Evolutionary conservation across 2,329 filamentous ascomycete species (phyloP).

Genomic region (Aspergillus sp.): DNA sequence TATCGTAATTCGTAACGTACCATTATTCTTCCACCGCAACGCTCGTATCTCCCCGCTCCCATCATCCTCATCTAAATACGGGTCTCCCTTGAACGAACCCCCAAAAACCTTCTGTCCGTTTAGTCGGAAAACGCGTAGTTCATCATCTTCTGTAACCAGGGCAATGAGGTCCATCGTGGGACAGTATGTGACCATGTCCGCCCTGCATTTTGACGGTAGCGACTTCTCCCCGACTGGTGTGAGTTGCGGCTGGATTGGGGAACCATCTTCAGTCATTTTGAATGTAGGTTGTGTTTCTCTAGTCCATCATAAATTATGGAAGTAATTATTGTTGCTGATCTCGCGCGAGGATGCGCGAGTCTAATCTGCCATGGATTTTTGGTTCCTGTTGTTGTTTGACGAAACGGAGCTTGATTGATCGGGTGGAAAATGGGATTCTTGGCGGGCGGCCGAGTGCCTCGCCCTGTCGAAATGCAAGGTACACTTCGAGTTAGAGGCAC

Average conservation of each 20-base stretch:
- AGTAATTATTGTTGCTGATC: background rate
- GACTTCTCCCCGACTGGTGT: slow-evolving; percentile 41
- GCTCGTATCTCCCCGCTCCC: slow-evolving; percentile 39
- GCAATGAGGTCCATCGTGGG: slow-evolving; percentile 82
- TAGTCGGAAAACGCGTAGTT: slow-evolving; percentile 74
- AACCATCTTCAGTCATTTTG: slow-evolving; percentile 25
- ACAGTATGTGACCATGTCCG: slow-evolving; percentile 66
- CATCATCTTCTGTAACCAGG: slow-evolving; percentile 65
- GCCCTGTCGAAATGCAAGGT: background rate
- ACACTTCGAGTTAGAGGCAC: too few species aligned
- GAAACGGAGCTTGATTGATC: slow-evolving; percentile 9
- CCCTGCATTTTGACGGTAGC: slow-evolving; percentile 43
- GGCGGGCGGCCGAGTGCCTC: slow-evolving; percentile 11
- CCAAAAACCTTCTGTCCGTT: slow-evolving; percentile 71
- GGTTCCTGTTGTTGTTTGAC: slow-evolving; percentile 8
- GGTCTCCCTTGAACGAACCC: slow-evolving; percentile 38
- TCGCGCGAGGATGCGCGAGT: background rate
- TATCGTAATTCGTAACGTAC: slow-evolving; percentile 45
- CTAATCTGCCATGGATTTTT: background rate
- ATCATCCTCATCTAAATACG: slow-evolving; percentile 46
- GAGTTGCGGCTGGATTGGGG: slow-evolving; percentile 32
- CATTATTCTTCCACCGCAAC: slow-evolving; percentile 67
- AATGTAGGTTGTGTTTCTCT: background rate
- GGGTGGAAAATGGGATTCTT: slow-evolving; percentile 16
- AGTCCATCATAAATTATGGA: slow-evolving; percentile 27